A percentile compares a stretch with the other conserved stretches of the same genome.
Conservation (phyloP, 164 flowering plant genomes). For the Warburgia ugandensis region DNA sequence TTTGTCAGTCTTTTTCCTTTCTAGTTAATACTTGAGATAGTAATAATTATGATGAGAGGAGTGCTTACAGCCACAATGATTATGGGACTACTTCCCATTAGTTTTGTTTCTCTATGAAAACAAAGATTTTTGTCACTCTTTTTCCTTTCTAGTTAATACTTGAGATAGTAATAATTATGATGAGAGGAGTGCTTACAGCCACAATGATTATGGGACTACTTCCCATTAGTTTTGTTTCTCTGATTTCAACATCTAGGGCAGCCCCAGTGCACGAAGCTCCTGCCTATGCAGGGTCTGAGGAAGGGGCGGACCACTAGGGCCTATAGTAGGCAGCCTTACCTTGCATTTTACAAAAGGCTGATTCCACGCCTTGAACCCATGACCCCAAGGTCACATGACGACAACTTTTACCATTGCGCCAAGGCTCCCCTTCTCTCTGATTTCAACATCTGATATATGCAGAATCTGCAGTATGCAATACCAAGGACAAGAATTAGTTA, state of each 20-base stretch:
- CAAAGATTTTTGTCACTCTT: background rate
- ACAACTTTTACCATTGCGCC: too few relatives aligned
- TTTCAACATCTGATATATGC: slow-evolving; percentile 82
- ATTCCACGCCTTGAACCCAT: too few relatives aligned
- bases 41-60: slow-evolving; percentile 1
- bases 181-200: slow-evolving; percentile 41
- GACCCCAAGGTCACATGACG: too few relatives aligned
- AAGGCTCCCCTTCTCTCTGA: too few relatives aligned
- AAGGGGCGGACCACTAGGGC: too few relatives aligned
- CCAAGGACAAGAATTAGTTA: background rate
- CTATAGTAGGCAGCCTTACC: too few relatives aligned
- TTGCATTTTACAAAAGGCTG: too few relatives aligned
- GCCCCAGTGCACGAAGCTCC: too few relatives aligned
- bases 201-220: slow-evolving; percentile 71
- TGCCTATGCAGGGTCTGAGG: too few relatives aligned
- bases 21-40: background rate
- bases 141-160: background rate
- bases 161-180: background rate
- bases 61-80: slow-evolving; percentile 70
- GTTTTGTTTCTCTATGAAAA: slow-evolving; percentile 57
- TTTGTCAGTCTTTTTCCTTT: background rate
- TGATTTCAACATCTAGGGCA: too few relatives aligned
- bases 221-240: slow-evolving; percentile 95
- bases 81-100: slow-evolving; percentile 77
- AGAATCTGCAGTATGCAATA: slow-evolving; percentile 50